Evolutionary conservation across 2,329 filamentous ascomycete species (phyloP).

Genomic region (Hymenoscyphus albidus): DNA sequence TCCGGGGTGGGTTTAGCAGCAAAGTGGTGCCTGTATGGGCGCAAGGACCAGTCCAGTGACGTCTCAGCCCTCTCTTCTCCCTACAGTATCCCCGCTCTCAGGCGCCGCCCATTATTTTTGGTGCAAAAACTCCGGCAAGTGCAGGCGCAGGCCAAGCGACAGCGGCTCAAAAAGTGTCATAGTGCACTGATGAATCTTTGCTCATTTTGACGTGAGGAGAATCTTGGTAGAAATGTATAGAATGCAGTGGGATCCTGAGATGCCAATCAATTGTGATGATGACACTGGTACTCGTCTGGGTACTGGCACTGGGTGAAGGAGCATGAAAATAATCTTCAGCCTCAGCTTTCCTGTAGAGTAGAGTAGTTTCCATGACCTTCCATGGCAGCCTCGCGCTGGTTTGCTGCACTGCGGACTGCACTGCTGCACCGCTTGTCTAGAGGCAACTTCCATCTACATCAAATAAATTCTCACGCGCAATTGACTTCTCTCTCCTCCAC

Average conservation of each 20-base stretch:
- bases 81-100: no score
- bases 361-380: slow-evolving; percentile 12
- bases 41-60: slow-evolving; percentile 7
- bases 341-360: not conserved
- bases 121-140: not conserved
- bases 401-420: slow-evolving; percentile 9
- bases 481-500: not conserved
- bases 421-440: slow-evolving; percentile 10
- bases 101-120: not conserved
- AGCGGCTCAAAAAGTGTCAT: not conserved
- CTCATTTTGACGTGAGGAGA: not conserved
- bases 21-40: not conserved
- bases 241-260: not conserved
- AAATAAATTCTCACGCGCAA: slow-evolving; percentile 10
- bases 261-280: not conserved
- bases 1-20: not conserved
- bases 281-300: not conserved
- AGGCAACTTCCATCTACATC: slow-evolving; percentile 4
- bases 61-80: not conserved
- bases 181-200: not conserved
- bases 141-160: not conserved
- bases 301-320: no score
- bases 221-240: not conserved
- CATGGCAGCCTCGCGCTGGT: slow-evolving; percentile 8
- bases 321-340: not conserved